These are phyloP conservation scores for Scheffersomyces stambukii DNA, from an alignment of 1,139 yeast species.

Conservation along the genomic window DNA sequence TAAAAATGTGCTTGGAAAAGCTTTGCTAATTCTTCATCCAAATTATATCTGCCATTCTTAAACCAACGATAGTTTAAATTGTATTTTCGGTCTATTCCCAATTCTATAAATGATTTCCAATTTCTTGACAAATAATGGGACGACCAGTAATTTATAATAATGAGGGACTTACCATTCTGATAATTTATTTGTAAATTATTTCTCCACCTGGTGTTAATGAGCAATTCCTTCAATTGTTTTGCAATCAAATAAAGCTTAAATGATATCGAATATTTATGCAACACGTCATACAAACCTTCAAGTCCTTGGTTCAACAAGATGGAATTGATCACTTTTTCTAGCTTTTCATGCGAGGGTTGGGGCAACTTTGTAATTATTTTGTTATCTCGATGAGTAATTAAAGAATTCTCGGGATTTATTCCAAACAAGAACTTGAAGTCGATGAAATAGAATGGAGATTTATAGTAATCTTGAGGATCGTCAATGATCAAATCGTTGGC, in stretches of 20 bases:
- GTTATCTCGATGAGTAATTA: conserved; percentile 27
- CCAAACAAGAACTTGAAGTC: conserved; percentile 68
- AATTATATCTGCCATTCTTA: conserved; percentile 44
- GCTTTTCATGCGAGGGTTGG: conserved; percentile 31
- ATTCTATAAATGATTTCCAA: conserved; percentile 53
- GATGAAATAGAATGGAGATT: conserved; percentile 70
- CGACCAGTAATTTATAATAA: conserved; percentile 71
- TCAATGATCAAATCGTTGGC: conserved; percentile 43
- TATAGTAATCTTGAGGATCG: conserved; percentile 29
- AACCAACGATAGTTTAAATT: conserved; percentile 65
- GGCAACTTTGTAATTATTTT: conserved; percentile 32
- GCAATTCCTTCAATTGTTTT: conserved; percentile 54
- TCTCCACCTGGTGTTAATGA: conserved; percentile 56
- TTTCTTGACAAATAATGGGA: conserved; percentile 33
- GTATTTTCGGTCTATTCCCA: conserved; percentile 56
- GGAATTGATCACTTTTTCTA: conserved; percentile 57
- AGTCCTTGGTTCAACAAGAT: conserved; percentile 52
- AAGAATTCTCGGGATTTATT: conserved; percentile 31
- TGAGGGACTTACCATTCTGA: conserved; percentile 56
- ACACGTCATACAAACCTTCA: conserved; percentile 57
- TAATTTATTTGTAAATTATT: conserved; percentile 65
- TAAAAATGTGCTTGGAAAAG: conserved; percentile 8
- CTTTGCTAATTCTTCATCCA: conserved; percentile 17
- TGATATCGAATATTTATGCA: conserved; percentile 68
- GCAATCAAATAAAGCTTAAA: conserved; percentile 71